These are phyloP conservation scores for Lanmaoa pseudosensibilis DNA, from an alignment of 768 basidiomycete species.

Conservation along the genomic window DNA sequence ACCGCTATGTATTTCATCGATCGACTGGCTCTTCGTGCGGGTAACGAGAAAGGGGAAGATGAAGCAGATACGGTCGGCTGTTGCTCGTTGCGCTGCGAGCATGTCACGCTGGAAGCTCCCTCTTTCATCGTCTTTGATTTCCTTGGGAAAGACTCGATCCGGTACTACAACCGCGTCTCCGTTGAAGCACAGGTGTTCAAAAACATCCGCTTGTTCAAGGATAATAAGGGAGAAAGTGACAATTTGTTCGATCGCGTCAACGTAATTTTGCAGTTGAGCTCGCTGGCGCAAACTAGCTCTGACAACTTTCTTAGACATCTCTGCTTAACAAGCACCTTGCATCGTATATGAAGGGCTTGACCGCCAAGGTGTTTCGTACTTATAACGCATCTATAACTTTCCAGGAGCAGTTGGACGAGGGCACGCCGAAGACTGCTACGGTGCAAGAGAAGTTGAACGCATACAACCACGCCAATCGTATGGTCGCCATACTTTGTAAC, in stretches of 20 bases:
- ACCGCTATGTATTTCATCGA: slow-evolving; percentile 99
- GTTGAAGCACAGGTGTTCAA: slow-evolving; percentile 96
- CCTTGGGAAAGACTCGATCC: slow-evolving; percentile 98
- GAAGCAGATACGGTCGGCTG: slow-evolving; percentile 99
- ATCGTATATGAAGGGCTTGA: slow-evolving; percentile 94
- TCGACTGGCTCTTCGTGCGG: slow-evolving; percentile 92
- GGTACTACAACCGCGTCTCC: slow-evolving; percentile 89
- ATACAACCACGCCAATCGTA: slow-evolving; percentile 95
- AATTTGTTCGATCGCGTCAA: slow-evolving; percentile 93
- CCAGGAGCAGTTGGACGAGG: slow-evolving; percentile 83
- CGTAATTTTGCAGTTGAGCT: slow-evolving; percentile 40
- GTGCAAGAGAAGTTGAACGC: slow-evolving; percentile 96
- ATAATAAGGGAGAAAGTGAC: slow-evolving; percentile 85
- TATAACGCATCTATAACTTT: slow-evolving; percentile 98
- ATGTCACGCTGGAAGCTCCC: slow-evolving; percentile 88
- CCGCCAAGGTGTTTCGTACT: slow-evolving; percentile 99
- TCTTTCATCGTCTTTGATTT: slow-evolving; percentile 94
- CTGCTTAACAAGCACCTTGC: slow-evolving; percentile 89
- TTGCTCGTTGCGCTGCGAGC: slow-evolving; percentile 95
- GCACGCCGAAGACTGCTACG: slow-evolving; percentile 64
- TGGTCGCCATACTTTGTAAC: slow-evolving; percentile 98
- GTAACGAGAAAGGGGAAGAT: slow-evolving; percentile 99
- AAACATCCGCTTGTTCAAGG: slow-evolving; percentile 96
- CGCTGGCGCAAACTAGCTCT: slow-evolving; percentile 17
- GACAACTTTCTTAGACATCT: slow-evolving; percentile 54